phyloP scores from a whole-genome alignment of 2,329 filamentous ascomycete genomes.

The Epichloe brachyelytri region DNA sequence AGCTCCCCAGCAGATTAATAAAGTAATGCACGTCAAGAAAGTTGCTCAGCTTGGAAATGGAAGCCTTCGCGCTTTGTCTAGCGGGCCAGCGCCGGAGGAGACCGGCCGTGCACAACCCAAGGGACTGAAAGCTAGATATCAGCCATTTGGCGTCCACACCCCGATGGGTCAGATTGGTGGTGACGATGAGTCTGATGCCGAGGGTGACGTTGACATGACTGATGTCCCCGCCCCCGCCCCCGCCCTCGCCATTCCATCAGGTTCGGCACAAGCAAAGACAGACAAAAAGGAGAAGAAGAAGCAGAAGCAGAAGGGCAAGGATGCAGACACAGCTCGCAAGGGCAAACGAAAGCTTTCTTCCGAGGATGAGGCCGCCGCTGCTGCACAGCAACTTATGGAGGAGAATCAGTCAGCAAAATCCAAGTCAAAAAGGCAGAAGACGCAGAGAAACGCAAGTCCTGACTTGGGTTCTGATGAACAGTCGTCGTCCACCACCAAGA shows the following conservation, averaged over 20 bases:
- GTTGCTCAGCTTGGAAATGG: slow-evolving; percentile 41
- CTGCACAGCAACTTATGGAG: slow-evolving; percentile 21
- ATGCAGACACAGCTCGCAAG: slow-evolving; percentile 15
- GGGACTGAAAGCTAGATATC: slow-evolving; percentile 53
- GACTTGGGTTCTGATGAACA: slow-evolving; percentile 21
- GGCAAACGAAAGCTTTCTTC: slow-evolving; percentile 25
- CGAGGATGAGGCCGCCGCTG: slow-evolving; percentile 24
- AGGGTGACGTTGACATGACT: slow-evolving; percentile 32
- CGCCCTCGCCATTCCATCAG: slow-evolving; percentile 9
- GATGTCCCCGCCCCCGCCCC: slow-evolving; percentile 24
- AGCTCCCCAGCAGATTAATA: slow-evolving; percentile 34
- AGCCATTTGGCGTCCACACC: slow-evolving; percentile 45
- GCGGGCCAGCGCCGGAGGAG: slow-evolving; percentile 33
- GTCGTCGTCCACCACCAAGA: slow-evolving; percentile 13
- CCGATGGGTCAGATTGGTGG: slow-evolving; percentile 25
- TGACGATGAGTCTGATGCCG: slow-evolving; percentile 28
- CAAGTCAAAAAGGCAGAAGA: slow-evolving; percentile 30
- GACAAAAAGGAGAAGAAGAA: slow-evolving; percentile 16
- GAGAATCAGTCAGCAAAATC: slow-evolving; percentile 23
- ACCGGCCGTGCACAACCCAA: slow-evolving; percentile 51
- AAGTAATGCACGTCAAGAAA: slow-evolving; percentile 52
- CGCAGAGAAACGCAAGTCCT: slow-evolving; percentile 19
- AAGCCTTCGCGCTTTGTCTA: slow-evolving; percentile 10
- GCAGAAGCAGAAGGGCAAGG: slow-evolving; percentile 4
- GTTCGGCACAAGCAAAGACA: slow-evolving; percentile 8